Evolutionary conservation across 305 asterid genomes (phyloP).

Genomic region (Fraxinus baroniana): DNA sequence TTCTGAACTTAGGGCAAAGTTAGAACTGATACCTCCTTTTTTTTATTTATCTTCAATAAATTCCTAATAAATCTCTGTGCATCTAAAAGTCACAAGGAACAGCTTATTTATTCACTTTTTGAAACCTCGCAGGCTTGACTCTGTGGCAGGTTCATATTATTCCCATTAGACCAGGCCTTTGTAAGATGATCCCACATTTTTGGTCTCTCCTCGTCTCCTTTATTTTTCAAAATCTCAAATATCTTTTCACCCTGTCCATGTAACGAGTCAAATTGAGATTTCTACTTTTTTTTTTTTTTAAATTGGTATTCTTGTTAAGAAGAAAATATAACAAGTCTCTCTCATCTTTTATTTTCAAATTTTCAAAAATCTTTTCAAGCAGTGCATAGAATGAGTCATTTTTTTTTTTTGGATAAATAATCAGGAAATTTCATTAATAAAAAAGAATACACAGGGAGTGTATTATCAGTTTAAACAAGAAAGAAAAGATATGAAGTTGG

Average conservation of each 20-base stretch:
- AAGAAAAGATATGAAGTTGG: no score
- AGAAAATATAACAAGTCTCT: background rate
- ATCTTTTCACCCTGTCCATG: background rate
- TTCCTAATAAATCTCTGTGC: background rate
- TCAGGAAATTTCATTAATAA: no score
- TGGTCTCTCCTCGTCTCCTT: background rate
- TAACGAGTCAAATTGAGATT: background rate
- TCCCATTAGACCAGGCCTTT: background rate
- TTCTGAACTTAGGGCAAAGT: background rate
- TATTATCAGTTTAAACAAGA: no score
- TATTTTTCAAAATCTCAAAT: background rate
- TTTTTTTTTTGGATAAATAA: no score
- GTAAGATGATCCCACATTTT: background rate
- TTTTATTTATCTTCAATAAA: background rate
- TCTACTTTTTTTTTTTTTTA: background rate
- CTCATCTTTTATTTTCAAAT: background rate
- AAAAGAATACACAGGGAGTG: no score
- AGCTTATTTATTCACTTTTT: background rate
- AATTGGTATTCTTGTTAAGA: background rate
- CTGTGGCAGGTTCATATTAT: background rate
- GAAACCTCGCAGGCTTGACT: background rate
- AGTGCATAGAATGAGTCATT: background rate
- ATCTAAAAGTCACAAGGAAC: background rate
- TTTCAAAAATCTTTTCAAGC: background rate
- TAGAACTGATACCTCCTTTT: background rate